These are phyloP conservation scores for Areca catechu DNA, from an alignment of 176 grass and related monocot genomes.

Conservation along the genomic window DNA sequence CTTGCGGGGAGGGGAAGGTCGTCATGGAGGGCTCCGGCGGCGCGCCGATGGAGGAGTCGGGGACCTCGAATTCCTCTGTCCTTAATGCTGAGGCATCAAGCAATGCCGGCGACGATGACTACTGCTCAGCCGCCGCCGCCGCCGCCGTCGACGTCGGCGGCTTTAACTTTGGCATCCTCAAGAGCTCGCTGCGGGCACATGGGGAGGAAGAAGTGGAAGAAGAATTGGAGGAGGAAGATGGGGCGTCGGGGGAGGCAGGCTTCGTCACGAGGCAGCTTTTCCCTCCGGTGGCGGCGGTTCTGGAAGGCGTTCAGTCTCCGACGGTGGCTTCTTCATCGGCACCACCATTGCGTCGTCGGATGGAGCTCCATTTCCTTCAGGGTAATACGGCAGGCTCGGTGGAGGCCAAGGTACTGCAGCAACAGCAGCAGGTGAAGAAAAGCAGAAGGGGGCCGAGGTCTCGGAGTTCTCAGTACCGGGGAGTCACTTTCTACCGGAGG, in stretches of 20 bases:
- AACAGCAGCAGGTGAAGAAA: slow-evolving; percentile 60
- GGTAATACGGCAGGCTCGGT: not conserved
- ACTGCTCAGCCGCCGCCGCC: slow-evolving; percentile 5
- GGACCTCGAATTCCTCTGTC: slow-evolving; percentile 50
- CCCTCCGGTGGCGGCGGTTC: slow-evolving; percentile 9
- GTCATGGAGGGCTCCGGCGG: not conserved
- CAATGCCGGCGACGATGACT: no score
- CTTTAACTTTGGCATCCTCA: slow-evolving; percentile 34
- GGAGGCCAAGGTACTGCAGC: not conserved
- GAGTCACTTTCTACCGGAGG: slow-evolving; percentile 94
- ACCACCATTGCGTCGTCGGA: slow-evolving; percentile 9
- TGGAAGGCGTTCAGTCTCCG: not conserved
- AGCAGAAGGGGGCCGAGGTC: slow-evolving; percentile 80
- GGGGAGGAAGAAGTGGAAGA: slow-evolving; percentile 12
- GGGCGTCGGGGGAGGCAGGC: slow-evolving; percentile 9
- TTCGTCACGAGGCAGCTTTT: slow-evolving; percentile 64
- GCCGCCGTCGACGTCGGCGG: slow-evolving; percentile 10
- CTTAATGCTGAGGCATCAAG: slow-evolving; percentile 16
- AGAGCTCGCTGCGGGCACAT: not conserved
- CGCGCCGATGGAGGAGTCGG: slow-evolving; percentile 19
- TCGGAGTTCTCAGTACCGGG: slow-evolving; percentile 89
- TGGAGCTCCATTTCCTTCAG: slow-evolving; percentile 22
- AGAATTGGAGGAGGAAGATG: slow-evolving; percentile 22
- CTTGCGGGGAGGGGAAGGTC: not conserved
- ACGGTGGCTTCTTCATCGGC: not conserved